Evolutionary conservation across 106 monocot genomes (phyloP).

Genomic region (Dendrobium catenatum): DNA sequence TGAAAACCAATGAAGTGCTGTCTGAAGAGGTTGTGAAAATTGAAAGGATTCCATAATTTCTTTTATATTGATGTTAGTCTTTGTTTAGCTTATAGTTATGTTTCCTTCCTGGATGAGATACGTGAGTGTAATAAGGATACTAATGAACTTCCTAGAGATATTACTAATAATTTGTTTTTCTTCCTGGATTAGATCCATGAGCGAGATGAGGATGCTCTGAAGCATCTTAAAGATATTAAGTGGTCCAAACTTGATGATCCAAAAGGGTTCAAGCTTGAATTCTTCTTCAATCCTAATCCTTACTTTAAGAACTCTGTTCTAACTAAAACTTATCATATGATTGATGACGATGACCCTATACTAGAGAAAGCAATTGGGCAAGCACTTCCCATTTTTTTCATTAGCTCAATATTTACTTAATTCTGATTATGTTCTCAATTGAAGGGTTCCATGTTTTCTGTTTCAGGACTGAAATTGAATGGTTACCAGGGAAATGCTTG

Average conservation of each 20-base stretch:
- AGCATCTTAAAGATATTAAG: slow-evolving; percentile 76
- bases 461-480: slow-evolving; percentile 81
- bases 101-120: background rate
- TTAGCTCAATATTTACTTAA: background rate
- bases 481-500: slow-evolving; percentile 78
- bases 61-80: background rate
- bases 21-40: slow-evolving; percentile 34
- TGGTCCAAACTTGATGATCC: slow-evolving; percentile 63
- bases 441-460: background rate
- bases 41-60: background rate
- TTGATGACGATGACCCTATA: slow-evolving; percentile 69
- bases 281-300: slow-evolving; percentile 74
- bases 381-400: background rate
- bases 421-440: background rate
- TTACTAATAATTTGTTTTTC: background rate
- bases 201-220: slow-evolving; percentile 81
- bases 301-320: slow-evolving; percentile 83
- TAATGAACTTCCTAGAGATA: background rate
- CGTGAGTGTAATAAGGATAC: background rate
- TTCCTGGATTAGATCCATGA: slow-evolving; percentile 60
- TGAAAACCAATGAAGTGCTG: slow-evolving; percentile 59
- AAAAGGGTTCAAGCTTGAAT: slow-evolving; percentile 91
- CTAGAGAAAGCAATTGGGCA: slow-evolving; percentile 75
- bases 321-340: slow-evolving; percentile 92
- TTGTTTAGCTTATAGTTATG: background rate